phyloP scores from a whole-genome alignment of 2,329 filamentous ascomycete species.

The Huntiella omanensis region DNA sequence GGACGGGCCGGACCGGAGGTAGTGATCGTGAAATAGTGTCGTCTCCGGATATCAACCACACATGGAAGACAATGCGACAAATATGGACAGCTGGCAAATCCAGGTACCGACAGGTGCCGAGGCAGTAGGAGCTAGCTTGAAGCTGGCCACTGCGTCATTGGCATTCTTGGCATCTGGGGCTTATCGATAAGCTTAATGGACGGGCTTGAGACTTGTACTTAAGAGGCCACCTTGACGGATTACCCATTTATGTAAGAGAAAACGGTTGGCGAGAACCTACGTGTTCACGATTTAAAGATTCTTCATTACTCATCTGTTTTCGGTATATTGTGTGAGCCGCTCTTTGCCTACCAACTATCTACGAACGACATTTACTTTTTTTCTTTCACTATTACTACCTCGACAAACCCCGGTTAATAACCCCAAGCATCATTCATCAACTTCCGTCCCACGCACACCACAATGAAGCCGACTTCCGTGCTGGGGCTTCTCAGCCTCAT shows the following conservation, averaged over 20 bases:
- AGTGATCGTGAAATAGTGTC: neutral
- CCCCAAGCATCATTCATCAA: neutral
- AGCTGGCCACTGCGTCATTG: neutral
- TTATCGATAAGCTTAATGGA: neutral
- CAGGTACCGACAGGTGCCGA: no score
- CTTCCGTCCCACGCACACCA: neutral
- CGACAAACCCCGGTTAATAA: neutral
- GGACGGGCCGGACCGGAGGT: neutral
- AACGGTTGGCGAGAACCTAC: no score
- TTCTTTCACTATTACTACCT: neutral
- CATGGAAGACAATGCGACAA: no score
- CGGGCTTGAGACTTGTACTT: no score
- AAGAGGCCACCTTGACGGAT: constrained; percentile 8
- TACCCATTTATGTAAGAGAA: neutral
- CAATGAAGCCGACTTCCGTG: constrained; percentile 9
- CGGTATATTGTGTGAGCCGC: no score
- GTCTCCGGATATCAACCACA: no score
- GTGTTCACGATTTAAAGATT: no score
- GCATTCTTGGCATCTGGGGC: neutral
- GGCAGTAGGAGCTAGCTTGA: neutral
- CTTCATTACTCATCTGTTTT: no score
- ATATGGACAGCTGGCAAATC: no score
- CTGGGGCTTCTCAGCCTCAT: constrained; percentile 14
- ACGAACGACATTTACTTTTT: no score
- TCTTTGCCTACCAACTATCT: no score